These are phyloP conservation scores for Mitragyna speciosa DNA, from an alignment of 257 asterid genomes.

Conservation along the genomic window DNA sequence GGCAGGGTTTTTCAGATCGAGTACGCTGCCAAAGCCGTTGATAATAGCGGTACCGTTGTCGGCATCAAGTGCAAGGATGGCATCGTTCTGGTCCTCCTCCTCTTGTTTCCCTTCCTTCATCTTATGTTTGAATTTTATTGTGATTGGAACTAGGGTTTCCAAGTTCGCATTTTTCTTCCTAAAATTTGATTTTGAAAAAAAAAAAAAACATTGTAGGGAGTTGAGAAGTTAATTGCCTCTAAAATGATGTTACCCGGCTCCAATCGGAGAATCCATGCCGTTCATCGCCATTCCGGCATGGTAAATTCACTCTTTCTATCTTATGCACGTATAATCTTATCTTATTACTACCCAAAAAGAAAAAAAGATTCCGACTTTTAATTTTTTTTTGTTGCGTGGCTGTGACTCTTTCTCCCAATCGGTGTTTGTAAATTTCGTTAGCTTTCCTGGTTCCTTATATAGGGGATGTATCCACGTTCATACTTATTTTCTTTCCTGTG, in stretches of 20 bases:
- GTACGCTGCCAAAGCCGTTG: conserved; percentile 93
- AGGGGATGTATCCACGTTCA: not conserved
- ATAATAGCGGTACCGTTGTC: conserved; percentile 88
- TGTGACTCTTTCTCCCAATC: not conserved
- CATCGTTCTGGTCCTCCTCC: conserved; percentile 56
- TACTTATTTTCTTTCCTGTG: not conserved
- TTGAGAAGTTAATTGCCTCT: conserved; percentile 86
- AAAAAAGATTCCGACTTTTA: too few relatives aligned
- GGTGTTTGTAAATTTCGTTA: not conserved
- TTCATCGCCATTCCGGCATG: conserved; percentile 91
- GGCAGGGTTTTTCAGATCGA: conserved; percentile 98
- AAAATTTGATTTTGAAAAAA: too few relatives aligned
- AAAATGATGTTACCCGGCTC: conserved; percentile 94
- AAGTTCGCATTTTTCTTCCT: not conserved
- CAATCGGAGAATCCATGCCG: conserved; percentile 82
- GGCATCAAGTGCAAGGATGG: conserved; percentile 95
- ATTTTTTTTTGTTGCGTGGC: too few relatives aligned
- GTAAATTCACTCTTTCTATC: conserved; percentile 28
- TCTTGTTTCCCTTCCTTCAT: not conserved
- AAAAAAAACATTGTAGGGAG: conserved; percentile 81
- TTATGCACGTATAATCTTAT: too few relatives aligned
- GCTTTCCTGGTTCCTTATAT: not conserved
- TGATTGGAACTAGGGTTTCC: conserved; percentile 25
- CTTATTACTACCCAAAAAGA: too few relatives aligned
- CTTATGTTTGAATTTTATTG: not conserved